These are phyloP conservation scores for Botrytis tulipae DNA, from an alignment of 2,329 filamentous ascomycete species.

Conservation along the genomic window DNA sequence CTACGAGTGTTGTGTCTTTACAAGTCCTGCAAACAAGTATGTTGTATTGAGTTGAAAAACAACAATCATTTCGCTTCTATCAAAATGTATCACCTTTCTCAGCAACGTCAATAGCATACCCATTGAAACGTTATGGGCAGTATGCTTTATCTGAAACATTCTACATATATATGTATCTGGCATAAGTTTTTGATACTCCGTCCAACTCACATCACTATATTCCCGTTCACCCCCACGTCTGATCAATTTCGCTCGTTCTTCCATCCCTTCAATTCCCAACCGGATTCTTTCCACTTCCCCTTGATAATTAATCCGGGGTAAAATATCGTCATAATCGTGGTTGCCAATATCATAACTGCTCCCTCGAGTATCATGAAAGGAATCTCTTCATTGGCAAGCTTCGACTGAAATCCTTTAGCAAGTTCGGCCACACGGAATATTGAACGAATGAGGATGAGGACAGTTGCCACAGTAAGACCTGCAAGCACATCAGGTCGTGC, in stretches of 20 bases:
- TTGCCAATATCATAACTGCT: slow-evolving; percentile 38
- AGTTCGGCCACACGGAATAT: slow-evolving; percentile 59
- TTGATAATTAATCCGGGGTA: slow-evolving; percentile 34
- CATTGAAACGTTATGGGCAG: background rate
- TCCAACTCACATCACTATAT: background rate
- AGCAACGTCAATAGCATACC: background rate
- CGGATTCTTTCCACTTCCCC: background rate
- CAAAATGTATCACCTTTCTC: background rate
- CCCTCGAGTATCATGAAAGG: slow-evolving; percentile 48
- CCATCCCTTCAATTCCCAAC: background rate
- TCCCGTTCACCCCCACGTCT: background rate
- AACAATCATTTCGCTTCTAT: background rate
- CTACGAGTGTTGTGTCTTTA: background rate
- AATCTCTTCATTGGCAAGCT: slow-evolving; percentile 47
- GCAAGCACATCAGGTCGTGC: background rate
- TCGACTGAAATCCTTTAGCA: slow-evolving; percentile 51
- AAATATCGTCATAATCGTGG: slow-evolving; percentile 35
- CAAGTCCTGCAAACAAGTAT: background rate
- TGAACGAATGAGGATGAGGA: slow-evolving; percentile 51
- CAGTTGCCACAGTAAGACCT: slow-evolving; percentile 48
- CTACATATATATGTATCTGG: background rate
- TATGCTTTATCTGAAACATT: background rate
- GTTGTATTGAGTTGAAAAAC: background rate
- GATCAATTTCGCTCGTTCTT: background rate
- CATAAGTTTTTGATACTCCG: no score